These are phyloP conservation scores for Talaromyces albobiverticillius DNA, from an alignment of 2,329 filamentous ascomycete species.

Conservation along the genomic window DNA sequence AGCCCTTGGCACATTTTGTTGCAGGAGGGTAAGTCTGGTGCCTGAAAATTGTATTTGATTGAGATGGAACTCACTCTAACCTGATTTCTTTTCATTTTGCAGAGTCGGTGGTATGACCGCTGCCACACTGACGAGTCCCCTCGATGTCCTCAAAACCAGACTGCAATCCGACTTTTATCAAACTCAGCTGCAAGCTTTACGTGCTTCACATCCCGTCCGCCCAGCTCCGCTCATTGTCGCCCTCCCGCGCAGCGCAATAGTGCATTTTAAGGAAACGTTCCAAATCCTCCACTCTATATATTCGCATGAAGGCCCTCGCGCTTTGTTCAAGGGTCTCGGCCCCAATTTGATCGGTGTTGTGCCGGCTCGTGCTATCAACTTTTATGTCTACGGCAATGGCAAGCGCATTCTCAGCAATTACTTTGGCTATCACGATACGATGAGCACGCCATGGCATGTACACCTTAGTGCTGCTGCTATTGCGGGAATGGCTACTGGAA, in stretches of 20 bases:
- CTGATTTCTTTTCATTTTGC: constrained; percentile 8
- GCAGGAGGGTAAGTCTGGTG: constrained; percentile 74
- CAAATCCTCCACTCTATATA: constrained; percentile 82
- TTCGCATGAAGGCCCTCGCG: constrained; percentile 75
- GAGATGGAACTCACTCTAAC: no score
- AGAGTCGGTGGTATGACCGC: constrained; percentile 89
- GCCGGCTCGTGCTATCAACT: constrained; percentile 86
- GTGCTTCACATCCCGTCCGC: constrained; percentile 56
- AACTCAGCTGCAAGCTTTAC: constrained; percentile 66
- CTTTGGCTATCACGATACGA: constrained; percentile 41
- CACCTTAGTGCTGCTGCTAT: constrained; percentile 73
- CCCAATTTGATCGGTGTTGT: constrained; percentile 89
- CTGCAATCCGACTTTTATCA: constrained; percentile 95
- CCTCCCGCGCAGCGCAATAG: constrained; percentile 61
- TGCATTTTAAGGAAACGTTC: constrained; percentile 81
- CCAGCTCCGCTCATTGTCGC: constrained; percentile 56
- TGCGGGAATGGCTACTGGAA: constrained; percentile 82
- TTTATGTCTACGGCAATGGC: constrained; percentile 88
- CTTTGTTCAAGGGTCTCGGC: constrained; percentile 88
- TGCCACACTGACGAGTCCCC: constrained; percentile 85
- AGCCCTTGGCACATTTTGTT: constrained; percentile 89
- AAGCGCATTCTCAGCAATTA: constrained; percentile 76
- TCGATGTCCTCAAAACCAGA: constrained; percentile 90
- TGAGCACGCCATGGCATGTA: constrained; percentile 65
- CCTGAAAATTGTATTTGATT: background rate